A percentile compares a stretch with the other conserved stretches of the same genome.
Evolutionary conservation across 2,329 filamentous ascomycete species (phyloP).

Genomic region (Aspergillus niger): DNA sequence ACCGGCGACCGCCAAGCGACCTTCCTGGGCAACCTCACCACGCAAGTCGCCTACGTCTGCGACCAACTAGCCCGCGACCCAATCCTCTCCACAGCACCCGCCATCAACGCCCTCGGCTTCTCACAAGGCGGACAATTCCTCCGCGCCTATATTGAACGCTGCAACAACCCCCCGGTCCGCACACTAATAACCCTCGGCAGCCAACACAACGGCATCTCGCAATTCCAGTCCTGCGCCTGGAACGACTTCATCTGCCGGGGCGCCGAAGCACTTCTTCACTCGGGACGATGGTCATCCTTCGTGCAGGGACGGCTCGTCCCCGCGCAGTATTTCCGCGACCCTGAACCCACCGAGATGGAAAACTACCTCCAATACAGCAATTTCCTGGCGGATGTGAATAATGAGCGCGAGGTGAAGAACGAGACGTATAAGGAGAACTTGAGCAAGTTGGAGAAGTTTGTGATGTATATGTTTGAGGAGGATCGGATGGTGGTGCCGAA

Average conservation of each 20-base stretch:
- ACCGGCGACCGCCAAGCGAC: slow-evolving; percentile 75
- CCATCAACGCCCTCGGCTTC: slow-evolving; percentile 89
- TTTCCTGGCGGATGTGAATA: slow-evolving; percentile 95
- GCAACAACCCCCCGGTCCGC: slow-evolving; percentile 72
- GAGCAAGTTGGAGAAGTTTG: slow-evolving; percentile 70
- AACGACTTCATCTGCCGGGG: slow-evolving; percentile 79
- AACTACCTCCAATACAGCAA: slow-evolving; percentile 78
- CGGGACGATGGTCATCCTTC: slow-evolving; percentile 76
- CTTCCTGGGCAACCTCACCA: slow-evolving; percentile 86
- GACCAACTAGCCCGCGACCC: slow-evolving; percentile 71
- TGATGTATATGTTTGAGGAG: slow-evolving; percentile 86
- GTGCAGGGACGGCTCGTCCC: slow-evolving; percentile 83
- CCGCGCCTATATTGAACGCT: slow-evolving; percentile 85
- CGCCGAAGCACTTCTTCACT: slow-evolving; percentile 74
- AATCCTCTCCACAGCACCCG: slow-evolving; percentile 77
- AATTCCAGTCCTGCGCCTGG: slow-evolving; percentile 72
- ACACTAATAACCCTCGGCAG: slow-evolving; percentile 85
- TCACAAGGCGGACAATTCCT: slow-evolving; percentile 96
- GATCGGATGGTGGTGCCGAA: slow-evolving; percentile 86
- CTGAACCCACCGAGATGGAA: slow-evolving; percentile 57
- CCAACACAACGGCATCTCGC: slow-evolving; percentile 87
- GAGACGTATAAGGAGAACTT: slow-evolving; percentile 71
- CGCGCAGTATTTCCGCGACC: slow-evolving; percentile 89
- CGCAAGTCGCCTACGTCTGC: slow-evolving; percentile 77
- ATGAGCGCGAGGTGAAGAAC: slow-evolving; percentile 79